Evolutionary conservation across 352 stramenopile species (phyloP), one percentile per base, ranked within the genome.

Genomic region (Globisporangium cylindrosporum): DNA sequence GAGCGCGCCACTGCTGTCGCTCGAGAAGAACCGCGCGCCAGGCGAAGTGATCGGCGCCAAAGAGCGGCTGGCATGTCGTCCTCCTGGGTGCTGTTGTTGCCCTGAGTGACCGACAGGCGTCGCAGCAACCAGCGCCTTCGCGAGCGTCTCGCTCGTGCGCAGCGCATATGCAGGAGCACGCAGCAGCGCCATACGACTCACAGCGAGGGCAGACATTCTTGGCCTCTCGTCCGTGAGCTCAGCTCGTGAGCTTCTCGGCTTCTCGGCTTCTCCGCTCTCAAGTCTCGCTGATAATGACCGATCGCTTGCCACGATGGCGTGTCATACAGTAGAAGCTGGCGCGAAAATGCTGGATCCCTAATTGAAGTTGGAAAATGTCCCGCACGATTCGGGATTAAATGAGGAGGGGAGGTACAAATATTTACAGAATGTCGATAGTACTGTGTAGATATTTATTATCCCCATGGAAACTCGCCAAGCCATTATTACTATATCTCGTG

Each of bases 1-100:
- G 77, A 60, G 36, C 73, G 68, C 20, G 43, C 12, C n/a, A 65
- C 69, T 54, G 34, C 8, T 20, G 34, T 9, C 32, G 24, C 55
- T 36, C 8, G 58, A 63, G 18, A 63, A 63, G 22, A 38, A 12
- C 1, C 58, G 58, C 6, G 27, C 18, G 18, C 55, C 54, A 18
- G 9, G 54, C n/a, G 54, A n/a, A 29, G 54, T 6, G 27, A 59
- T 59, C 27, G 0, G 15, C 14, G 7, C 6, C 4, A 5, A 15
- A 43, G 18, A 43, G 15, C 55, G 27, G 2, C 29, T 34, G 27
- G 0, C 15, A 7, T 20, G 27, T n/a, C 36, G 55, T 32, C 20
- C 7, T 60, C 27, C 22, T 27, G 18, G 55, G 7, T 41, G 55
- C 55, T 58, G 53, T 25, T 43, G 54, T 29, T 58, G 51, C 2